A percentile compares a stretch with the other conserved stretches of the same genome.
phyloP scores from a whole-genome alignment of 2,329 filamentous ascomycete genomes.

The Fusarium pilosicola region DNA sequence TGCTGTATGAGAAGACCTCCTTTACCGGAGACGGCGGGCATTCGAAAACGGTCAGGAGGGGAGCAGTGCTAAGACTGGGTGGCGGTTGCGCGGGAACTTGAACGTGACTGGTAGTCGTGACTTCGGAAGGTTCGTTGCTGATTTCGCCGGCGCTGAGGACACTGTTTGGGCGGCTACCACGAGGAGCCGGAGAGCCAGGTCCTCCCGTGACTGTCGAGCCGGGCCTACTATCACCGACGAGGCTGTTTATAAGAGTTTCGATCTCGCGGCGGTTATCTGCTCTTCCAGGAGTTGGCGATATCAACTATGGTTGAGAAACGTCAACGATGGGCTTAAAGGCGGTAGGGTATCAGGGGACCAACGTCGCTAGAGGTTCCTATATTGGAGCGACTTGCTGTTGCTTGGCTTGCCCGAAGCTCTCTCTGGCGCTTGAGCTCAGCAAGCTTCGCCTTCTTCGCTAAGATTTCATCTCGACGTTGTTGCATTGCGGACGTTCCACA shows the following conservation, averaged over 20 bases:
- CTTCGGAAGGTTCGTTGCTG: slow-evolving; percentile 78
- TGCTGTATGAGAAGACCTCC: slow-evolving; percentile 96
- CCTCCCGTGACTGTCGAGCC: slow-evolving; percentile 72
- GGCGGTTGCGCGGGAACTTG: slow-evolving; percentile 59
- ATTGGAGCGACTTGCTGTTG: slow-evolving; percentile 74
- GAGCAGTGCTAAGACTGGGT: slow-evolving; percentile 76
- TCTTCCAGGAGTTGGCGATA: slow-evolving; percentile 76
- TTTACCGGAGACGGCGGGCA: slow-evolving; percentile 78
- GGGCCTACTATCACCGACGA: slow-evolving; percentile 82
- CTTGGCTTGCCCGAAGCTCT: slow-evolving; percentile 82
- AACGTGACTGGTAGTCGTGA: slow-evolving; percentile 58
- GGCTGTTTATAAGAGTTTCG: slow-evolving; percentile 84
- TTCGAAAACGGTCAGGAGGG: slow-evolving; percentile 82
- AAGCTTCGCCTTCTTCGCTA: slow-evolving; percentile 96
- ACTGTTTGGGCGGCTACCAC: slow-evolving; percentile 84
- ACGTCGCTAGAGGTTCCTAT: slow-evolving; percentile 78
- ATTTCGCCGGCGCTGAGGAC: slow-evolving; percentile 84
- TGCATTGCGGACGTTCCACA: slow-evolving; percentile 64
- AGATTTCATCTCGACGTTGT: slow-evolving; percentile 93
- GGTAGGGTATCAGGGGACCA: slow-evolving; percentile 48
- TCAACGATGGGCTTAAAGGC: slow-evolving; percentile 25
- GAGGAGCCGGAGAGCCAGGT: slow-evolving; percentile 71
- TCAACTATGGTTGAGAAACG: slow-evolving; percentile 52
- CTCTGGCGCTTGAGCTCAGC: slow-evolving; percentile 94
- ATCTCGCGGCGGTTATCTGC: slow-evolving; percentile 78